Evolutionary conservation across 805 yeast species (phyloP), one percentile per base, ranked within the genome.

Genomic region (Komagataella phaffii): DNA sequence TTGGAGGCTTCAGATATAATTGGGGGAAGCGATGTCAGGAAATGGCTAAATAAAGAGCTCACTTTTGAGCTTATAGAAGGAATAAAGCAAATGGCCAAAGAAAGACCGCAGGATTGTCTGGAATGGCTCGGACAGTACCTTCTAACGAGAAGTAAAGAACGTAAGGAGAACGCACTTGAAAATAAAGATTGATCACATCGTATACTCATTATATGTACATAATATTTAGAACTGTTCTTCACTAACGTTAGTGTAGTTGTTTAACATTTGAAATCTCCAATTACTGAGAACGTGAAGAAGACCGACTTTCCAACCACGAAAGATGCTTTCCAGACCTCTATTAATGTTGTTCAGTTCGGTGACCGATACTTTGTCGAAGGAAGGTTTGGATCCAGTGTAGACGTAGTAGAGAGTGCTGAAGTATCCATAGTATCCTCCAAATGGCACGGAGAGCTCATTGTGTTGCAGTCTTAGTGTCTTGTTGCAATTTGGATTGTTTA

Each of bases 251-350:
- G 79, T 77, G 53, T 69, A 72, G 56, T 72, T 70, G 51, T 77
- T 75, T 56, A 84, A 61, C 50, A 85, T 67, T 51, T 77, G 74
- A 57, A 85, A 74, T 1, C 96, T 90, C 85, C 95, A 91, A 50
- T 83, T 82, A 8, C 96, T 93, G 49, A 86, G 64, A 3, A 87
- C 77, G 54, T 91, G 88, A 53, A 88, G 64, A 8, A 86, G 72
- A 24, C 95, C 95, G 46, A 88, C 81, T 63, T 88, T 78, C 98
- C 98, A 91, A 44, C 98, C 99, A 57, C 91, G 77, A 74, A 87
- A 90, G 23, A 83, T 64, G 1, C 73, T 76, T 46, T 75, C 75
- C 56, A 73, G 56, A 1, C 81, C 76, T 49, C 72, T 65, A 43
- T 74, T 70, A 45, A 66, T 66, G 45, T 64, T 59, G 17, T n/a